A percentile compares a stretch with the other conserved stretches of the same genome.
Evolutionary conservation across 2,329 filamentous ascomycete species (phyloP).

Genomic region (Fusarium piperis): DNA sequence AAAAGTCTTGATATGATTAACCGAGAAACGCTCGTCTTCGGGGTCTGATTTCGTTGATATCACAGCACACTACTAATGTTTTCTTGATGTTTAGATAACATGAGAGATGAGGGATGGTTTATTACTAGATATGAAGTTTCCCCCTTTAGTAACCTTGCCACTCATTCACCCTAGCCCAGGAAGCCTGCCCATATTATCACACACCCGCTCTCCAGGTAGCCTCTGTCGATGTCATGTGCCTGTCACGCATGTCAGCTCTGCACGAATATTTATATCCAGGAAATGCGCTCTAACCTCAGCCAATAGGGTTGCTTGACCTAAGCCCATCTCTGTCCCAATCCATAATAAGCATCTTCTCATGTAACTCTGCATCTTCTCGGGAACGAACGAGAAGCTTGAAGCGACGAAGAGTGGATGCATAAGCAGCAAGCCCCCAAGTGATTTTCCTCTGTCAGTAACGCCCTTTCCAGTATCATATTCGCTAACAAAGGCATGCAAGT

Average conservation of each 20-base stretch:
- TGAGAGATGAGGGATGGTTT: background rate
- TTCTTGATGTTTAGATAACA: background rate
- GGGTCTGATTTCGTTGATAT: background rate
- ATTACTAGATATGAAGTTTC: background rate
- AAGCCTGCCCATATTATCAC: background rate
- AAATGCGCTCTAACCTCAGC: background rate
- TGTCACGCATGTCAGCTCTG: background rate
- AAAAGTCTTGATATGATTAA: background rate
- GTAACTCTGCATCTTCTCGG: background rate
- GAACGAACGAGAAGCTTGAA: background rate
- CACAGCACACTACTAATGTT: background rate
- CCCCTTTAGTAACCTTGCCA: background rate
- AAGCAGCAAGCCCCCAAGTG: background rate
- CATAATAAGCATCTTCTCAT: background rate
- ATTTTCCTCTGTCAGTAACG: background rate
- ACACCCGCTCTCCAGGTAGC: background rate
- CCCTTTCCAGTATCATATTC: background rate
- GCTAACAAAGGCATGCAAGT: background rate
- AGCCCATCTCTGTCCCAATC: background rate
- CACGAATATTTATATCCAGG: background rate
- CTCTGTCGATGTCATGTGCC: background rate
- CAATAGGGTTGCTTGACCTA: background rate
- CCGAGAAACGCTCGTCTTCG: background rate
- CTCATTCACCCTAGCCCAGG: background rate
- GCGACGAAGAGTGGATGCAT: background rate